Evolutionary conservation across 352 stramenopile species (phyloP).

Genomic region (Pythium apleroticum): DNA sequence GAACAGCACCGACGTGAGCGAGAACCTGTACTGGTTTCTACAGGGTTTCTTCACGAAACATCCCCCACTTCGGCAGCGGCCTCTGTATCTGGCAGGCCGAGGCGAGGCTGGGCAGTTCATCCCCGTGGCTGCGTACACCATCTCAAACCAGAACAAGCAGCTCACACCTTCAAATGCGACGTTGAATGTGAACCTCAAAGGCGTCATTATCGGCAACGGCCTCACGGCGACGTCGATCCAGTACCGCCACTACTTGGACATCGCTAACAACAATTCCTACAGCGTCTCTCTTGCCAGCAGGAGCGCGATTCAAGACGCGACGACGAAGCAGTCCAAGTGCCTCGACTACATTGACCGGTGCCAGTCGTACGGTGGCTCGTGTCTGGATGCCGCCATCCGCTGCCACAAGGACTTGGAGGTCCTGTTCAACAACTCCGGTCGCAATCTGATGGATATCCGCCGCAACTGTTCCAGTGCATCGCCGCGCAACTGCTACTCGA

Average conservation of each 20-base stretch:
- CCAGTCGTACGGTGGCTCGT: constrained; percentile 26
- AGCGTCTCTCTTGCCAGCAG: constrained; percentile 24
- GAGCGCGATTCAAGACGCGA: constrained; percentile 16
- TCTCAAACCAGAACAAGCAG: constrained; percentile 29
- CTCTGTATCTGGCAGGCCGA: constrained; percentile 67
- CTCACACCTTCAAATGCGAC: background rate
- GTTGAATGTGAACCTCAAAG: constrained; percentile 40
- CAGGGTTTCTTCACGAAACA: constrained; percentile 65
- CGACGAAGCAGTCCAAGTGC: constrained; percentile 16
- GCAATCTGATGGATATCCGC: constrained; percentile 69
- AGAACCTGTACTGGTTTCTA: constrained; percentile 76
- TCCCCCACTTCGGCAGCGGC: constrained; percentile 39
- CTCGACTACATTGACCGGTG: constrained; percentile 24
- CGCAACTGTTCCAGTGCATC: constrained; percentile 10
- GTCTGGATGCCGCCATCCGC: constrained; percentile 30
- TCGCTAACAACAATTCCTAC: constrained; percentile 31
- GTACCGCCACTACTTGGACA: constrained; percentile 27
- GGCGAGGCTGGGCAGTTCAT: constrained; percentile 74
- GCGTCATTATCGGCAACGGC: constrained; percentile 62
- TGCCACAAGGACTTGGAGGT: constrained; percentile 35
- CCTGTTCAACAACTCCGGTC: constrained; percentile 35
- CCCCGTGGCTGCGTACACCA: constrained; percentile 50
- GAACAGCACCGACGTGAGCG: constrained; percentile 52
- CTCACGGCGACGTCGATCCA: constrained; percentile 38
- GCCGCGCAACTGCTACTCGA: constrained; percentile 28